A percentile compares a stretch with the other conserved stretches of the same genome.
Conservation (phyloP, 2,329 filamentous ascomycete genomes). For the Huntiella decipiens region DNA sequence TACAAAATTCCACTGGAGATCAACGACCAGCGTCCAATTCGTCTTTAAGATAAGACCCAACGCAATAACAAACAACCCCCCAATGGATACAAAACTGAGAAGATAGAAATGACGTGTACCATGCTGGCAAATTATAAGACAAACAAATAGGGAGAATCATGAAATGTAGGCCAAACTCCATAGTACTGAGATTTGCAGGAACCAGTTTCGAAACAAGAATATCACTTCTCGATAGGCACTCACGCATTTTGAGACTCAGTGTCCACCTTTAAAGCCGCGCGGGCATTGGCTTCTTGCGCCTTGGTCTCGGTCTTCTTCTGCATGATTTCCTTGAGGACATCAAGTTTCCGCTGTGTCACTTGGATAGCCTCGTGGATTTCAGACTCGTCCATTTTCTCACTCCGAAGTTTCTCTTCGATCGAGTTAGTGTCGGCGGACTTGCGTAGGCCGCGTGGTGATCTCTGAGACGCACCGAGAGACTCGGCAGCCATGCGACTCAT, state of each 20-base stretch:
- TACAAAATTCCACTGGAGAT: no score
- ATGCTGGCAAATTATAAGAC: no score
- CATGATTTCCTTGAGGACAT: slow-evolving; percentile 55
- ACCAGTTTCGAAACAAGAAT: no score
- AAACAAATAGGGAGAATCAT: no score
- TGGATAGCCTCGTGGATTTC: slow-evolving; percentile 66
- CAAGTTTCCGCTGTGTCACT: slow-evolving; percentile 71
- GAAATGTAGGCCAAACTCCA: no score
- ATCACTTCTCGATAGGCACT: no score
- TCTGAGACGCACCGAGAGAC: slow-evolving; percentile 12
- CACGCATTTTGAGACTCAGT: background rate
- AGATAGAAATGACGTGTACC: no score
- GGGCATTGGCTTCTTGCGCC: background rate
- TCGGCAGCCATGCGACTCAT: slow-evolving; percentile 35
- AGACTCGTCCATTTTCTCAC: slow-evolving; percentile 46
- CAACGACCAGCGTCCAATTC: no score
- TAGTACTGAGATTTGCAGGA: no score
- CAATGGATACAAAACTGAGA: no score
- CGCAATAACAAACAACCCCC: no score
- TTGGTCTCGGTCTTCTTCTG: slow-evolving; percentile 29
- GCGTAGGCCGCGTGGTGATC: slow-evolving; percentile 15
- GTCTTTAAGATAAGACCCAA: no score
- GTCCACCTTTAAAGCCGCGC: background rate
- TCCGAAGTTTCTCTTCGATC: slow-evolving; percentile 38
- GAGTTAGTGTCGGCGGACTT: slow-evolving; percentile 36